These are phyloP conservation scores for Euphorbia peplus DNA, from an alignment of 345 rosid species.

Conservation along the genomic window DNA sequence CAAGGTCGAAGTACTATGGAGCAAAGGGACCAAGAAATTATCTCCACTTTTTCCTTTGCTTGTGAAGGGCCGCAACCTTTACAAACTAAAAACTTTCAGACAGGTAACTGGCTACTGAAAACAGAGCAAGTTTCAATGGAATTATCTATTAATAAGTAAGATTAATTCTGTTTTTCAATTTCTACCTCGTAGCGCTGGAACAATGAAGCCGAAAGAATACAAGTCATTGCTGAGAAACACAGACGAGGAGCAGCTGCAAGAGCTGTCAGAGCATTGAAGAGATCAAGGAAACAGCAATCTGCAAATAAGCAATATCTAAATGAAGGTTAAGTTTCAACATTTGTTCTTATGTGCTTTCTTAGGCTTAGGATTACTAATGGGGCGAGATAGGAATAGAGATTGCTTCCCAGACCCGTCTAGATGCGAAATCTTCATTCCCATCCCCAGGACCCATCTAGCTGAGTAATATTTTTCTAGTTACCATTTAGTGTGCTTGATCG, in stretches of 20 bases:
- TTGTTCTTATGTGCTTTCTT: not conserved
- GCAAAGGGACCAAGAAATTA: slow-evolving; percentile 45
- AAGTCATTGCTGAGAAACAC: slow-evolving; percentile 58
- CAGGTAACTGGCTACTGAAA: slow-evolving; percentile 35
- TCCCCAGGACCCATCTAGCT: too few relatives aligned
- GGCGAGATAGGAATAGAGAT: too few relatives aligned
- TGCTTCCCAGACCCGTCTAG: too few relatives aligned
- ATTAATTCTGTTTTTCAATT: slow-evolving; percentile 9
- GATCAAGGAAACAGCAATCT: slow-evolving; percentile 31
- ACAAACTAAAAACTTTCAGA: slow-evolving; percentile 50
- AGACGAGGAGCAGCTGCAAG: slow-evolving; percentile 59
- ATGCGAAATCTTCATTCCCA: too few relatives aligned
- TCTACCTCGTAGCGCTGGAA: slow-evolving; percentile 41
- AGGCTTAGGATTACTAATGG: too few relatives aligned
- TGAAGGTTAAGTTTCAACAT: slow-evolving; percentile 1
- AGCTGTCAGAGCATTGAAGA: slow-evolving; percentile 36
- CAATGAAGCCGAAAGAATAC: slow-evolving; percentile 46
- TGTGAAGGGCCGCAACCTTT: slow-evolving; percentile 66
- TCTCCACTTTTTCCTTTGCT: slow-evolving; percentile 58
- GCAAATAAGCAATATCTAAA: slow-evolving; percentile 31
- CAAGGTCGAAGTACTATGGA: slow-evolving; percentile 70
- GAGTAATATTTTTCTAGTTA: too few relatives aligned
- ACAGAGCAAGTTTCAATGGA: slow-evolving; percentile 3
- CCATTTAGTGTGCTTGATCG: too few relatives aligned
- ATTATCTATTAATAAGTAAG: not conserved